Evolutionary conservation across 2,329 filamentous ascomycete species (phyloP).

Genomic region (Tolypocladium album): DNA sequence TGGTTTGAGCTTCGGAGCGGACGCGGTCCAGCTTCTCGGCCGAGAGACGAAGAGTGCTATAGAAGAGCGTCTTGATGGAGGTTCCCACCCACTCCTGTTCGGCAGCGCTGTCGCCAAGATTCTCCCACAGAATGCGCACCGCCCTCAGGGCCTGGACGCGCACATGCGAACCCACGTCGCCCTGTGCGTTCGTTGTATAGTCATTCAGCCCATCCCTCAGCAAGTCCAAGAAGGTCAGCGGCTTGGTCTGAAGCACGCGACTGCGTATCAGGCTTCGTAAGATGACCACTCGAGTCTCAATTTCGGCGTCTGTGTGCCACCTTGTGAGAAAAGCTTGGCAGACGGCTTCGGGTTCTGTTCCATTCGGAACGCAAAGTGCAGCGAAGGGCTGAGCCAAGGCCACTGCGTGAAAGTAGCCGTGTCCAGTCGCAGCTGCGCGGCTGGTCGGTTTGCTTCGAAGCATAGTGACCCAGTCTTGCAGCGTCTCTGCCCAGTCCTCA

Average conservation of each 20-base stretch:
- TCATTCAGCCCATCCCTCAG: conserved; percentile 61
- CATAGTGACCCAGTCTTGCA: conserved; percentile 35
- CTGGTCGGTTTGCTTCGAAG: conserved; percentile 23
- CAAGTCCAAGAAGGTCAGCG: conserved; percentile 30
- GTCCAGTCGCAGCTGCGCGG: conserved; percentile 26
- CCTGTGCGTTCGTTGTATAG: conserved; percentile 81
- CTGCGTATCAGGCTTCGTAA: conserved; percentile 42
- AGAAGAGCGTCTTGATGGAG: conserved; percentile 31
- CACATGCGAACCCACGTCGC: conserved; percentile 82
- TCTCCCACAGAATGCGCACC: conserved; percentile 50
- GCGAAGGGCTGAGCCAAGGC: conserved; percentile 36
- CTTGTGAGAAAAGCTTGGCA: conserved; percentile 35
- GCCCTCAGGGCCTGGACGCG: conserved; percentile 72
- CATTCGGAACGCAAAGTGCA: conserved; percentile 2
- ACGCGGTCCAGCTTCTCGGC: conserved; percentile 88
- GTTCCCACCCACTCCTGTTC: conserved; percentile 12
- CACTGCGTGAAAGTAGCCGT: conserved; percentile 43
- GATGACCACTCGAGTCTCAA: conserved; percentile 44
- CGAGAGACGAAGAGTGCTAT: conserved; percentile 54
- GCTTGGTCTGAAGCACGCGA: conserved; percentile 29
- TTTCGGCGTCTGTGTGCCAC: conserved; percentile 38
- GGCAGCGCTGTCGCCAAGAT: conserved; percentile 12
- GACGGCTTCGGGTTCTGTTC: conserved; percentile 19
- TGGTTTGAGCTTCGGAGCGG: conserved; percentile 52
- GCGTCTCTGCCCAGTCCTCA: conserved; percentile 22